Base-by-base conservation (phyloP, 352 stramenopile species). In the Phytophthora vignae region DNA sequence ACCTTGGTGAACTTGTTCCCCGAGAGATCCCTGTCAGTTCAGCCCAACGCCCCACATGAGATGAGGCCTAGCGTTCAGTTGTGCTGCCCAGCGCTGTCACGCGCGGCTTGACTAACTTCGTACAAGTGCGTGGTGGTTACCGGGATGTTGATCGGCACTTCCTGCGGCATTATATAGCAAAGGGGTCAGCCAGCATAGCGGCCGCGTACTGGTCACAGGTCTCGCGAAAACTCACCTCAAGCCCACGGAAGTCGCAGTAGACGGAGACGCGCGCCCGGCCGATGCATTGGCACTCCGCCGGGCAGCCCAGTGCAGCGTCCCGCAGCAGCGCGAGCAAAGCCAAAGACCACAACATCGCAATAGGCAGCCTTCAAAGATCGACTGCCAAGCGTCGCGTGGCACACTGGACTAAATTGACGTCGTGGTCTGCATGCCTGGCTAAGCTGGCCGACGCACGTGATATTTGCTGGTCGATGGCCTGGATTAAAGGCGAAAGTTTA, bases 71-170 rank as follows among this genome's bases (percentile, higher is more conserved):
- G 17, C 7, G 54, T 67, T 29, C 21, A 74, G 55, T 54, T n/a
- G n/a, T 55, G 15, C 40, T 40, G 33, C 12, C 33, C 10, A 11
- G 33, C 27, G 27, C 33, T 40, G 33, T 40, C 9, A 40, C 33
- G 33, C 27, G 27, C 33, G 9, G 33, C 12, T 40, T 40, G 67
- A 64, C 54, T 69, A 69, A 64, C 49, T 69, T 74, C 75, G 55
- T 77, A 94, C 84, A 95, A 64, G 55, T 94, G 78, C 19, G 86
- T 94, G 3, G 88, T 94, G 50, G 85, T 77, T 31, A 89, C 62
- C 6, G 86, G 88, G 56, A 94, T 86, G 53, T 91, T 90, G 17
- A 59, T 65, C 14, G 82, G 84, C n/a, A 93, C 67, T 59, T 68
- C 25, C 86, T 93, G 60, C 27, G 14, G 44, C 36, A 62, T 31